These are phyloP conservation scores for Penicillium sp. DNA, from an alignment of 2,329 filamentous ascomycete species.

Conservation along the genomic window DNA sequence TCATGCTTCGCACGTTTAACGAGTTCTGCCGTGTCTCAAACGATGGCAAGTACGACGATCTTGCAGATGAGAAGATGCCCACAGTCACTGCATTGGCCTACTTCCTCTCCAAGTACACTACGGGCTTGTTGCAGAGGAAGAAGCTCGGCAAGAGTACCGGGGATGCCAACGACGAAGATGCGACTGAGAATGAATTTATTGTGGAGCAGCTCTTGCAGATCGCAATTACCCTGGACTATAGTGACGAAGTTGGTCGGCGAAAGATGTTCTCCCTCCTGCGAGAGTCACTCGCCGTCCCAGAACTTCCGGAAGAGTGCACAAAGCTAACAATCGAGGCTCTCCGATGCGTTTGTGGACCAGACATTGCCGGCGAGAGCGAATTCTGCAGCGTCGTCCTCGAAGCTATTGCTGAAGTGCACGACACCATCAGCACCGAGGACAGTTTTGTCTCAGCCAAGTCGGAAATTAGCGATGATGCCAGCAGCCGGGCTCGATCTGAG, in stretches of 20 bases:
- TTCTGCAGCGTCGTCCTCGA: slow-evolving; percentile 71
- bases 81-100: slow-evolving; percentile 92
- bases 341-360: slow-evolving; percentile 76
- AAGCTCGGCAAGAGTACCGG: slow-evolving; percentile 53
- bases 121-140: slow-evolving; percentile 51
- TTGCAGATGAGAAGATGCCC: slow-evolving; percentile 91
- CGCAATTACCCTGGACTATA: slow-evolving; percentile 89
- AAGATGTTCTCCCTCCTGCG: slow-evolving; percentile 95
- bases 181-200: slow-evolving; percentile 90
- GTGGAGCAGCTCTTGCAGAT: slow-evolving; percentile 95
- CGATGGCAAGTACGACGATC: slow-evolving; percentile 73
- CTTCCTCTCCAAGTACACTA: slow-evolving; percentile 81
- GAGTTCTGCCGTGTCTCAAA: slow-evolving; percentile 82
- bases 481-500: slow-evolving; percentile 52
- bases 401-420: slow-evolving; percentile 94
- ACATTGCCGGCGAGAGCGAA: slow-evolving; percentile 58
- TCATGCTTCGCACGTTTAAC: slow-evolving; percentile 91
- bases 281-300: slow-evolving; percentile 81
- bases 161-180: slow-evolving; percentile 78
- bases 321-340: slow-evolving; percentile 84
- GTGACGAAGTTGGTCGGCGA: slow-evolving; percentile 91
- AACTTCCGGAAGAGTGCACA: slow-evolving; percentile 90
- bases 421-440: slow-evolving; percentile 79
- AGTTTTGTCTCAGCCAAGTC: slow-evolving; percentile 95
- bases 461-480: slow-evolving; percentile 73